These are phyloP conservation scores for Solanum megistacrolobum DNA, from an alignment of 257 asterid species.

Conservation along the genomic window DNA sequence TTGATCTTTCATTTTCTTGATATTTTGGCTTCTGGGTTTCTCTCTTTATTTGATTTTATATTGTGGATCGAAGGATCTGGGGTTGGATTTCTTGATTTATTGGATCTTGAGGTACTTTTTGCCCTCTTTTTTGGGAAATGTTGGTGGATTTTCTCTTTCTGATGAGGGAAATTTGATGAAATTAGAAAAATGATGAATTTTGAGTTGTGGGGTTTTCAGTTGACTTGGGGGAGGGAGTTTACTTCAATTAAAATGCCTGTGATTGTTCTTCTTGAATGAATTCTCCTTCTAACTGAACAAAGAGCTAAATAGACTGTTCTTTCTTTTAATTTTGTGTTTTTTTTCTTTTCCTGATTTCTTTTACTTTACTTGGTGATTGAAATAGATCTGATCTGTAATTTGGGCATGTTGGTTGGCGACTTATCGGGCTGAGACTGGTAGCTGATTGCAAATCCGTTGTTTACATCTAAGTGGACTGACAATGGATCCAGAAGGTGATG, in stretches of 20 bases:
- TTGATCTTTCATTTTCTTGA: conserved; percentile 1
- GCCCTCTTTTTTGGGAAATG: not conserved
- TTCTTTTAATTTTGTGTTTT: not conserved
- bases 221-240: conserved; percentile 16
- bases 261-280: not conserved
- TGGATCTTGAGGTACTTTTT: conserved; percentile 30
- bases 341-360: not conserved
- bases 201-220: not conserved
- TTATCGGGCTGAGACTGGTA: conserved; percentile 23
- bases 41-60: not conserved
- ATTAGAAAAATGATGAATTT: not conserved
- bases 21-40: not conserved
- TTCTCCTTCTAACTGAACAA: not conserved
- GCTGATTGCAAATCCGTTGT: conserved; percentile 18
- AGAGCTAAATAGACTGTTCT: not conserved
- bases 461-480: conserved; percentile 12
- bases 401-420: conserved; percentile 31
- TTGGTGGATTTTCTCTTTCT: not conserved
- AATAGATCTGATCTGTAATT: conserved; percentile 33
- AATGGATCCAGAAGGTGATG: conserved; percentile 80
- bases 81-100: conserved; percentile 9
- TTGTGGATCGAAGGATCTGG: conserved; percentile 1
- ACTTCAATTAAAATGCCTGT: conserved; percentile 3
- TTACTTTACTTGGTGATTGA: not conserved
- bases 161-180: not conserved